Evolutionary conservation across 495 filamentous ascomycete genomes (phyloP).

Genomic region (Hyaloscypha variabilis): DNA sequence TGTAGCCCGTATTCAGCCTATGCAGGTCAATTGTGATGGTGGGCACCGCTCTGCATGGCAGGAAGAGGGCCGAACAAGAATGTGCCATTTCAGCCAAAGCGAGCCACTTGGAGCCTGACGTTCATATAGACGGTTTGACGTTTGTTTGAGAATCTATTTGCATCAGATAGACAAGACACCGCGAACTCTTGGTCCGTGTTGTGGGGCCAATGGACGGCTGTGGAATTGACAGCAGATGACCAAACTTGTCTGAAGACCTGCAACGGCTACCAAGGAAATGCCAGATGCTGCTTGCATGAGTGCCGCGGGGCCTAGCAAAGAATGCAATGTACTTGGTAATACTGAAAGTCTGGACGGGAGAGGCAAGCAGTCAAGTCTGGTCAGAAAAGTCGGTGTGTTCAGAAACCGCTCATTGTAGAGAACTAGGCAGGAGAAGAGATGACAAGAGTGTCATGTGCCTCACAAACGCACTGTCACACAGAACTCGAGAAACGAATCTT

Average conservation of each 20-base stretch:
- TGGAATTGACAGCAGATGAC: background rate
- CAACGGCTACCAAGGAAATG: background rate
- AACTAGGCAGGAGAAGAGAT: background rate
- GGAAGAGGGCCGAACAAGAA: background rate
- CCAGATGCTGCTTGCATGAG: background rate
- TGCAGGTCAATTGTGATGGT: background rate
- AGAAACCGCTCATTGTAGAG: background rate
- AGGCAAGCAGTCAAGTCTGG: background rate
- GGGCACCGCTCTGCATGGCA: slow-evolving; percentile 1
- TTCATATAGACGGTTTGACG: slow-evolving; percentile 16
- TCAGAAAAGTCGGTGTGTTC: background rate
- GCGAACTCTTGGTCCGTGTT: slow-evolving; percentile 24
- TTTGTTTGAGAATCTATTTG: slow-evolving; percentile 22
- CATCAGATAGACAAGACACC: background rate
- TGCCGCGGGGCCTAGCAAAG: background rate
- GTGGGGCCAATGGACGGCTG: slow-evolving; percentile 2
- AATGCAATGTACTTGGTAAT: background rate
- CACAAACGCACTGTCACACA: too few species aligned
- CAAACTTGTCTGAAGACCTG: slow-evolving; percentile 1
- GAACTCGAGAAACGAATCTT: too few species aligned
- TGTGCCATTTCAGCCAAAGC: background rate
- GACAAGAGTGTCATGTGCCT: background rate
- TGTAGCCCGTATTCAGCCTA: slow-evolving; percentile 1
- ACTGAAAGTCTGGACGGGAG: background rate
- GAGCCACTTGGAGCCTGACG: background rate